Evolutionary conservation across 495 filamentous ascomycete genomes (phyloP).

Genomic region (Annulohypoxylon moriforme): DNA sequence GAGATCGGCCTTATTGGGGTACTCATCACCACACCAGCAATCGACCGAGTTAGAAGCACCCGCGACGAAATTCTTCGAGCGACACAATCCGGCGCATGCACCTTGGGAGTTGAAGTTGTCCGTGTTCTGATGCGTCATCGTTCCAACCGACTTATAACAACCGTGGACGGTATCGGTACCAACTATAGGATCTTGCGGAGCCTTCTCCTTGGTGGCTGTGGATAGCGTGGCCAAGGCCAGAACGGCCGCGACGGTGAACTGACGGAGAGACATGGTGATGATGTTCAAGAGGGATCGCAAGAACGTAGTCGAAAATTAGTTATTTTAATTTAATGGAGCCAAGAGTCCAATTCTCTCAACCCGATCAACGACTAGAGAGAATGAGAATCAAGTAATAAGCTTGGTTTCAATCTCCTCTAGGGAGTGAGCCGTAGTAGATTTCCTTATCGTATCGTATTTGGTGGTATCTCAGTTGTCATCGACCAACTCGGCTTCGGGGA

Average conservation of each 20-base stretch:
- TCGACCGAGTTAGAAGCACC: slow-evolving; percentile 44
- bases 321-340: slow-evolving; percentile 7
- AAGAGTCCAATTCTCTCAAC: slow-evolving; percentile 36
- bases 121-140: slow-evolving; percentile 27
- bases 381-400: slow-evolving; percentile 25
- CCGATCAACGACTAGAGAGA: slow-evolving; percentile 46
- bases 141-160: slow-evolving; percentile 43
- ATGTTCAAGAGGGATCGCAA: not conserved
- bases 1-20: slow-evolving; percentile 62
- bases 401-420: slow-evolving; percentile 32
- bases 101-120: slow-evolving; percentile 43
- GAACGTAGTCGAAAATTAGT: slow-evolving; percentile 11
- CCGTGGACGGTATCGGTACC: slow-evolving; percentile 49
- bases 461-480: slow-evolving; percentile 14
- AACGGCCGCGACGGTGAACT: slow-evolving; percentile 41
- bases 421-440: slow-evolving; percentile 13
- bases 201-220: slow-evolving; percentile 20
- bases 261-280: slow-evolving; percentile 44
- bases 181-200: slow-evolving; percentile 20
- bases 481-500: slow-evolving; percentile 8
- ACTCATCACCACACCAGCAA: slow-evolving; percentile 72
- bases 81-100: slow-evolving; percentile 32
- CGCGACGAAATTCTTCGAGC: slow-evolving; percentile 14
- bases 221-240: slow-evolving; percentile 39
- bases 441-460: slow-evolving; percentile 21